Conservation (phyloP, 2,329 filamentous ascomycete genomes). For the Davidsoniella neocaledoniae region DNA sequence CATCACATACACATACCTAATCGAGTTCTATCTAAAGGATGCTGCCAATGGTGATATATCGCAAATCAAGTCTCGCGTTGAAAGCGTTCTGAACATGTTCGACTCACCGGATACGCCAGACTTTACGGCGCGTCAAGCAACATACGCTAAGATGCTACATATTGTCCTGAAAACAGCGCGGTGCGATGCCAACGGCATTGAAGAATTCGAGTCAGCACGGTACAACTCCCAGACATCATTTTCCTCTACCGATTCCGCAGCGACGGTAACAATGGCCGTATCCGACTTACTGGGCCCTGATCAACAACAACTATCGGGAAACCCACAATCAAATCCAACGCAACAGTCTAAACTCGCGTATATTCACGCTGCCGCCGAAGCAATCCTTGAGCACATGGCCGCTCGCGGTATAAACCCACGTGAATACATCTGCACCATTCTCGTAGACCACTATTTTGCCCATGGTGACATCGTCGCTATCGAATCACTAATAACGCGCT, state of each 20-base stretch:
- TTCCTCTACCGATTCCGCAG: no score
- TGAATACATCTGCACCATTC: slow-evolving; percentile 56
- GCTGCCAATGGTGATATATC: slow-evolving; percentile 15
- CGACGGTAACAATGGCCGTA: no score
- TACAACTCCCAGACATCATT: no score
- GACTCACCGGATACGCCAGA: slow-evolving; percentile 38
- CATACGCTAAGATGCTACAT: slow-evolving; percentile 56
- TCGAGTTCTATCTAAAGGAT: slow-evolving; percentile 36
- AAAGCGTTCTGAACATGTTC: slow-evolving; percentile 37
- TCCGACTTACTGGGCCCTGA: no score
- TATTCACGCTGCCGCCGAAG: slow-evolving; percentile 26
- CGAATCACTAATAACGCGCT: slow-evolving; percentile 42
- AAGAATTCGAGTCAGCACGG: background rate
- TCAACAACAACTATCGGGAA: no score
- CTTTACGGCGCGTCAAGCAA: slow-evolving; percentile 41
- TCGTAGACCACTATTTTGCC: slow-evolving; percentile 50
- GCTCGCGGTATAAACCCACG: slow-evolving; percentile 34
- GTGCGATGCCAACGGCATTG: slow-evolving; percentile 15
- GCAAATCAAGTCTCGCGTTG: slow-evolving; percentile 29
- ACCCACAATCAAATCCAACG: no score
- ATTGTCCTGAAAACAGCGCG: slow-evolving; percentile 28
- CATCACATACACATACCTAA: slow-evolving; percentile 57
- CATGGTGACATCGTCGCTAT: slow-evolving; percentile 39
- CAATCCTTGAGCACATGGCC: slow-evolving; percentile 40
- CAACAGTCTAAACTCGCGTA: no score